Base-by-base conservation (phyloP, 2,329 filamentous ascomycete genomes). In the Claviceps cyperi region DNA sequence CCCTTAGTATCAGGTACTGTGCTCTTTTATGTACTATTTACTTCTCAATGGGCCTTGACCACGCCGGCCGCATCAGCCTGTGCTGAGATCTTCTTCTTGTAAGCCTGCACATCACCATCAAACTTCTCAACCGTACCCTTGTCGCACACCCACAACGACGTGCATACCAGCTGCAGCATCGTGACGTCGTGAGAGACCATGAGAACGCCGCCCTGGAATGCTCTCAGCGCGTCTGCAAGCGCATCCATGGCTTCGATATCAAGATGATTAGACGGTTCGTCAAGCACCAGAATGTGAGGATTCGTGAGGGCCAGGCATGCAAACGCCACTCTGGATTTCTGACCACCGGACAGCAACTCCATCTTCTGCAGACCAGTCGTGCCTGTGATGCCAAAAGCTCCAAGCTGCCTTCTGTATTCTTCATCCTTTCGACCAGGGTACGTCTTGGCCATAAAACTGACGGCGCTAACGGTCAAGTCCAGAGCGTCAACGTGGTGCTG, bases 171-270 rank as follows among this genome's bases (percentile, higher is more conserved):
- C 73, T 95, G 89, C 66, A 98, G 67, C 88, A 98, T 96, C 1
- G 92, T 97, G 49, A 98, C 92, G 64, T 98, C 92, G 84, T 98
- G 92, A 62, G 86, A 94, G 51, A 98, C 92, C 89, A 98, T 97
- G 60, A 98, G 73, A 50, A 98, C 90, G 65, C 92, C 92, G 54
- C 92, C 92, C 69, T 94, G 78, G 71, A 97, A 98, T 56, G 83
- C 79, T 58, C 81, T 77, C 58, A 98, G 73, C 15, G 92, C 92
- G 32, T 84, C 81, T 4, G 87, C 83, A 48, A 98, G 74, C 11
- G 92, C 91, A 66, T 98, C 92, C 92, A 98, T 96, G 56, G 92
- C 92, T 68, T 98, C 92, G 59, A 98, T 97, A 79, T 98, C 92
- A 60, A 98, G 74, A 68, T 98, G 92, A 73, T 98, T 98, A 56